phyloP scores from a whole-genome alignment of 345 rosid genomes.

The Gossypioides kirkii region DNA sequence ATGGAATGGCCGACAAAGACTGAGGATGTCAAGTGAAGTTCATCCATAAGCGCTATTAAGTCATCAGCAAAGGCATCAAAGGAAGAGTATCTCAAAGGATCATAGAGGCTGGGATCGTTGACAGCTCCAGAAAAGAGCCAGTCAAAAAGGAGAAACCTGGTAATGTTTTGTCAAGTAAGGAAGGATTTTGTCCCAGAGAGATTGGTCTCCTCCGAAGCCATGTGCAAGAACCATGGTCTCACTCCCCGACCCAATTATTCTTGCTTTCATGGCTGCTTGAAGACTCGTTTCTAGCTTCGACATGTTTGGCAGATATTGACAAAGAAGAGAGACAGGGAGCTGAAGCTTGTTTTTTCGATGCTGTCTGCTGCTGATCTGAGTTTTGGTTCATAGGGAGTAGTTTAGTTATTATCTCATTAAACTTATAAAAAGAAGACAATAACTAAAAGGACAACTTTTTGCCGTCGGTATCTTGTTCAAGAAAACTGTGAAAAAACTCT shows the following conservation, averaged over 20 bases:
- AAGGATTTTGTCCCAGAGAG: conserved; percentile 53
- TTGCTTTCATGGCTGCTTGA: conserved; percentile 54
- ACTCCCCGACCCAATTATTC: conserved; percentile 44
- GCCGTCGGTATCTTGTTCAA: not conserved
- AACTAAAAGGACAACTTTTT: not conserved
- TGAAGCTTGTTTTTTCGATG: not conserved
- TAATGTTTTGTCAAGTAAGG: conserved; percentile 41
- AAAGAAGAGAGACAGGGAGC: not conserved
- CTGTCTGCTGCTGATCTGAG: not conserved
- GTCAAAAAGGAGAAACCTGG: conserved; percentile 54
- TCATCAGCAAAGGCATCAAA: conserved; percentile 53
- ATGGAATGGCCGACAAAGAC: conserved; percentile 78
- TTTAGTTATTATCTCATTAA: not conserved
- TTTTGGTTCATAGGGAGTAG: not conserved
- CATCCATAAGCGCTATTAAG: conserved; percentile 52
- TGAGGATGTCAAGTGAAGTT: conserved; percentile 33
- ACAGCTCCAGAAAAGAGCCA: conserved; percentile 71
- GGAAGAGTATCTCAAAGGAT: conserved; percentile 51
- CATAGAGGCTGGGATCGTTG: conserved; percentile 45
- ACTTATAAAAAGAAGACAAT: not conserved
- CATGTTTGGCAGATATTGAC: conserved; percentile 9
- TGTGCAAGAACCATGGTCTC: conserved; percentile 52
- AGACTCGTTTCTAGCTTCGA: conserved; percentile 28
- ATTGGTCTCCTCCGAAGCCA: conserved; percentile 70
- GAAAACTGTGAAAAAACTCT: not conserved